Conservation (phyloP, 768 basidiomycete species). For the Termitomyces sp. region DNA sequence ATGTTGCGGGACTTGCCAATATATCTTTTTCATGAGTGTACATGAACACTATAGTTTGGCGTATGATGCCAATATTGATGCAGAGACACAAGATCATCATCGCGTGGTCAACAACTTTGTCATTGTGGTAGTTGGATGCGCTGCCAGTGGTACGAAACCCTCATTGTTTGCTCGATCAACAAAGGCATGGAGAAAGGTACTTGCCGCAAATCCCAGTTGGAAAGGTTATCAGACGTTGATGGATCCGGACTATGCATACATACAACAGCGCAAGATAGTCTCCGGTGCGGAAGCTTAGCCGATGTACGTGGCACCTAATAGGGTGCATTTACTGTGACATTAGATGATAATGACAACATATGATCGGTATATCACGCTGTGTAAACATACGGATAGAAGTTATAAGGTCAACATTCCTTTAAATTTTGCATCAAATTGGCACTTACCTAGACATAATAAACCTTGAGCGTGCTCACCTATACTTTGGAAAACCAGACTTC, state of each 20-base stretch:
- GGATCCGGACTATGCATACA: too few relatives aligned
- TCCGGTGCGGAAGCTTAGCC: too few relatives aligned
- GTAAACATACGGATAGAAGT: too few relatives aligned
- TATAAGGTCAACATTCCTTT: neutral
- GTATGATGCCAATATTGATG: too few relatives aligned
- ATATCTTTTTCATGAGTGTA: too few relatives aligned
- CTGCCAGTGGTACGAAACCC: neutral
- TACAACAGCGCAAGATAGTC: too few relatives aligned
- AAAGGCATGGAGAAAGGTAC: neutral
- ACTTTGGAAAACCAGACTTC: conserved; percentile 32
- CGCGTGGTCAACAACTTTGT: neutral
- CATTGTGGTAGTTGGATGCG: neutral
- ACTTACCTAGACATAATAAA: neutral
- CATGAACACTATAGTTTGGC: too few relatives aligned
- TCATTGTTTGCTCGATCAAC: neutral
- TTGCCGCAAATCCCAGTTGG: neutral
- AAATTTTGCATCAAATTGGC: neutral
- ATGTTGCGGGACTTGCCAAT: neutral
- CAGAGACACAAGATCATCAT: too few relatives aligned
- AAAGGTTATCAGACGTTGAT: neutral
- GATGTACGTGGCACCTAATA: too few relatives aligned
- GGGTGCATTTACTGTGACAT: too few relatives aligned
- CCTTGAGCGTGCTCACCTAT: neutral
- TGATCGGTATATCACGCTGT: neutral
- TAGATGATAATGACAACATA: too few relatives aligned